Evolutionary conservation across 169 alveolate species (phyloP).

Genomic region (Babesia ovis): DNA sequence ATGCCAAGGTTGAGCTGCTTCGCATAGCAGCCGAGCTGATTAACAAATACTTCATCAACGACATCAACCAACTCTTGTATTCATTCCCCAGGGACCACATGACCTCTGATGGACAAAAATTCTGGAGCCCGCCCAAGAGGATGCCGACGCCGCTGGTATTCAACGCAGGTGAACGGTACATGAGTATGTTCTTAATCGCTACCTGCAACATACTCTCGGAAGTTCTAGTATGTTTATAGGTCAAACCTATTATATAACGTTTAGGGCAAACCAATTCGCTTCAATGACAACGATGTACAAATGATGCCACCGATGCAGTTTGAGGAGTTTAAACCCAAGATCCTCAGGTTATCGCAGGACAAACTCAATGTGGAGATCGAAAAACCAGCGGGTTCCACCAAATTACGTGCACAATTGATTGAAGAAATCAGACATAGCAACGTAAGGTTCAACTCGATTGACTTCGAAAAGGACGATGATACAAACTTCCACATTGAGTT

Average conservation of each 20-base stretch:
- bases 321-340: conserved; percentile 52
- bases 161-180: conserved; percentile 17
- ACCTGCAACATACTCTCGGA: conserved; percentile 90
- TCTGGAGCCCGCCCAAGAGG: conserved; percentile 99
- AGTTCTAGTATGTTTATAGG: conserved; percentile 36
- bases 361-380: conserved; percentile 61
- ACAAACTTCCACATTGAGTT: conserved; percentile 97
- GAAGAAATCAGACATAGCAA: conserved; percentile 39
- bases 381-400: conserved; percentile 15
- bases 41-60: conserved; percentile 85
- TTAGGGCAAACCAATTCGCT: conserved; percentile 28
- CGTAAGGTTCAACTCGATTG: conserved; percentile 59
- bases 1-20: conserved; percentile 79
- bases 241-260: not conserved
- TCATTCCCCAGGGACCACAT: conserved; percentile 94
- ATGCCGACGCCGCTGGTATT: conserved; percentile 90
- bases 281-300: conserved; percentile 19
- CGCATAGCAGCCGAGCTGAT: conserved; percentile 84
- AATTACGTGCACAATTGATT: not conserved
- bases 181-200: conserved; percentile 83
- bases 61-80: conserved; percentile 90
- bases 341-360: conserved; percentile 58
- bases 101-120: conserved; percentile 92
- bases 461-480: conserved; percentile 99
- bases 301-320: conserved; percentile 18